Evolutionary conservation across 176 grass and related monocot species (phyloP).

Genomic region (Oryza coarctata): DNA sequence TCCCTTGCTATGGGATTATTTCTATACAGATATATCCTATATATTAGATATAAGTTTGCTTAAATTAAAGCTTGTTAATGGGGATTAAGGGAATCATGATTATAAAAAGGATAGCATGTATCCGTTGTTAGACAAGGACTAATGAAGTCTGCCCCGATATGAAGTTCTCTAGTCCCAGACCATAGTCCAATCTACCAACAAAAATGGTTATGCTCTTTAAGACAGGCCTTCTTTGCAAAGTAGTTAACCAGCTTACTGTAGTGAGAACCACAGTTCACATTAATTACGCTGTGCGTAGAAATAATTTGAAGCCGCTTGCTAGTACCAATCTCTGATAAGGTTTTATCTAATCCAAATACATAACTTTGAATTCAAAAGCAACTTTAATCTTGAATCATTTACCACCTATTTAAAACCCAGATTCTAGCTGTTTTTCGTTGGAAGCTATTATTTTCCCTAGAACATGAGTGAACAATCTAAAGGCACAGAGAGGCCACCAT

Average conservation of each 20-base stretch:
- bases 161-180: too few relatives aligned
- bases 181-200: neutral
- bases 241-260: neutral
- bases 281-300: neutral
- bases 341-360: constrained; percentile 21
- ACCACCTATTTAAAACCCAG: constrained; percentile 2
- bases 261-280: neutral
- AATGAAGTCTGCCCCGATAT: neutral
- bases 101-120: neutral
- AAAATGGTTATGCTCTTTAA: neutral
- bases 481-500: neutral
- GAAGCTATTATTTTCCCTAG: neutral
- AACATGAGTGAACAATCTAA: constrained; percentile 11
- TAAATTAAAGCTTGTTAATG: neutral
- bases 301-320: neutral
- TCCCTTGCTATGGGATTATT: neutral
- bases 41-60: neutral
- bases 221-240: neutral
- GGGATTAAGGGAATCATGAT: neutral
- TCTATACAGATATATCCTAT: neutral
- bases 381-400: neutral
- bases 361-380: neutral
- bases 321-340: neutral
- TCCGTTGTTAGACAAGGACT: neutral
- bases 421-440: neutral